A percentile compares a stretch with the other conserved stretches of the same genome.
Evolutionary conservation across 106 monocot species (phyloP).

Genomic region (Amphibolis antarctica): DNA sequence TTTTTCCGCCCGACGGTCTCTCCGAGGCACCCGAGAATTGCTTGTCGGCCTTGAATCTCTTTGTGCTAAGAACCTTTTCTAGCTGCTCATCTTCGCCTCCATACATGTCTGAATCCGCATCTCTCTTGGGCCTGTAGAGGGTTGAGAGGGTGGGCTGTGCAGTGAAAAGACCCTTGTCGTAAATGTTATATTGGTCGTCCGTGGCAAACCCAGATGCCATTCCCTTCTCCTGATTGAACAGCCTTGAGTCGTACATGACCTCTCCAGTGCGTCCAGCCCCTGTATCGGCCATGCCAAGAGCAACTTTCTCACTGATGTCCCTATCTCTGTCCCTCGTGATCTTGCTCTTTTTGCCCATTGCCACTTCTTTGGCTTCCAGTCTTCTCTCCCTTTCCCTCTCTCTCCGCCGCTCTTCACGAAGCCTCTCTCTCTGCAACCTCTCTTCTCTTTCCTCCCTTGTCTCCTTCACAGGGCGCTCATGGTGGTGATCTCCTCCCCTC

Average conservation of each 20-base stretch:
- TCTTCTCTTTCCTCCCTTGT: slow-evolving; percentile 68
- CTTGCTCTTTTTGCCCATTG: slow-evolving; percentile 92
- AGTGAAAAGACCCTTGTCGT: slow-evolving; percentile 87
- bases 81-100: slow-evolving; percentile 86
- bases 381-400: slow-evolving; percentile 96
- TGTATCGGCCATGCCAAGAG: slow-evolving; percentile 84
- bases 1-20: slow-evolving; percentile 55
- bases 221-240: slow-evolving; percentile 98
- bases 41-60: slow-evolving; percentile 90
- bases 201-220: slow-evolving; percentile 91
- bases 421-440: slow-evolving; percentile 71
- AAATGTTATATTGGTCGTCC: slow-evolving; percentile 94
- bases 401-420: slow-evolving; percentile 70
- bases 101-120: slow-evolving; percentile 74
- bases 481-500: slow-evolving; percentile 14
- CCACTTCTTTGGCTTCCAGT: slow-evolving; percentile 70
- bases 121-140: slow-evolving; percentile 82
- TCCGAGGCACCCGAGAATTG: slow-evolving; percentile 73
- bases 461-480: slow-evolving; percentile 40
- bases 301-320: slow-evolving; percentile 91
- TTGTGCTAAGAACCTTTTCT: slow-evolving; percentile 84
- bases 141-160: slow-evolving; percentile 92
- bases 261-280: slow-evolving; percentile 57
- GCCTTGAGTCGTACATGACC: slow-evolving; percentile 90
- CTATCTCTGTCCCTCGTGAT: slow-evolving; percentile 81